Evolutionary conservation across 139 green algal genomes (phyloP), one percentile per base, ranked within the genome.

Genomic region (Micractinium sp.): DNA sequence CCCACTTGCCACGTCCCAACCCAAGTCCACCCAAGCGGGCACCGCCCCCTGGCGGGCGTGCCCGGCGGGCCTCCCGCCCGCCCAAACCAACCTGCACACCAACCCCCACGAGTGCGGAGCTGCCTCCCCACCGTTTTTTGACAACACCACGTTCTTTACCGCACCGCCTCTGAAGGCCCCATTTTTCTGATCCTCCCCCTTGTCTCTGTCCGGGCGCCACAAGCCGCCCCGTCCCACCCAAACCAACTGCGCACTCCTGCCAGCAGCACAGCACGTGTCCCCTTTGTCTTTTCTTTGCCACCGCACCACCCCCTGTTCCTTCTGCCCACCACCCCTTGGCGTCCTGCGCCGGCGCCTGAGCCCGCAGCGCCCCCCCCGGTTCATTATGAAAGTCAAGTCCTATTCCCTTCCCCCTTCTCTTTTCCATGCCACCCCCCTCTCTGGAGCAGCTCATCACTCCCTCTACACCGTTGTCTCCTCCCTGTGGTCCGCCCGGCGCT

Each of bases 21-120:
- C 74, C 15, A n/a, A 20, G 33, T 23, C 33, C 23, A 76, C 35
- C 15, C 13, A 77, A 77, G 31, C 71, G 31, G 74, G 33, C 74
- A 53, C 18, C 33, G 3, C 74, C 33, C n/a, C n/a, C 33, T 18
- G 16, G n/a, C 33, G 25, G 36, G 33, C 74, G 74, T 23, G 74
- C 74, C 33, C 35, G 74, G 74, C 74, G 74, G 14, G 33, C 33
- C 14, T 16, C 29, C 13, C 27, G 74, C 18, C 79, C 56, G 27
- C 56, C 33, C 81, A 86, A 86, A 86, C n/a, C 81, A 86, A 86
- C 80, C 80, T 76, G 29, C 47, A 76, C 81, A 27, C 33, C 56
- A 86, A 86, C 81, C 47, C n/a, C 7, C 9, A 56, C 47, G 75
- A 47, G 56, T 33, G n/a, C 76, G 81, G 81, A 86, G 60, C 56